These are phyloP conservation scores for Asterophora lycoperdoides DNA, from an alignment of 768 basidiomycete genomes.

Conservation along the genomic window DNA sequence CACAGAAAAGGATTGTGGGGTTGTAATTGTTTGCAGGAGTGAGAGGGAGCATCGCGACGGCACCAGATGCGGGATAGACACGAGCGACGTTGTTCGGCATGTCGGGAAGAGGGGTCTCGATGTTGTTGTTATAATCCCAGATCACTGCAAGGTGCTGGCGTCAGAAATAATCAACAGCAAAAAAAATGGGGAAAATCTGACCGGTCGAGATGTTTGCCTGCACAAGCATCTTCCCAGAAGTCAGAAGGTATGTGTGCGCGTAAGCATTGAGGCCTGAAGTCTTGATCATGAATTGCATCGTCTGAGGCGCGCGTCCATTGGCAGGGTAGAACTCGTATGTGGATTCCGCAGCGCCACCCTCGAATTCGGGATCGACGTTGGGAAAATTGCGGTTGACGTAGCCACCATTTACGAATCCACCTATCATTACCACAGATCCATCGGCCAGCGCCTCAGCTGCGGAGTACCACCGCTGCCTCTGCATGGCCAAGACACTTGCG, in stretches of 20 bases:
- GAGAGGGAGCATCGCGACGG: conserved; percentile 84
- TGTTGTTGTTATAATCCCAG: conserved; percentile 53
- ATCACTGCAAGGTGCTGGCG: conserved; percentile 25
- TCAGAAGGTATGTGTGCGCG: conserved; percentile 68
- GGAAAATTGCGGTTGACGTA: conserved; percentile 77
- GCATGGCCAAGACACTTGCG: conserved; percentile 56
- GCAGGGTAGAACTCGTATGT: conserved; percentile 84
- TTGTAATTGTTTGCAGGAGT: conserved; percentile 86
- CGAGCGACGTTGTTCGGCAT: conserved; percentile 76
- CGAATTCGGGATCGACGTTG: conserved; percentile 57
- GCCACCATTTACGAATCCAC: conserved; percentile 75
- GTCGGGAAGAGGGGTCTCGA: conserved; percentile 59
- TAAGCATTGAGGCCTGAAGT: conserved; percentile 81
- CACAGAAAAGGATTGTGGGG: conserved; percentile 86
- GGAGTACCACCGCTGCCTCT: conserved; percentile 74
- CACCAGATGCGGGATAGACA: conserved; percentile 89
- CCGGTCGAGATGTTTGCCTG: conserved; percentile 81
- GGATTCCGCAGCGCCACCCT: conserved; percentile 76
- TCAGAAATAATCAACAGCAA: not conserved
- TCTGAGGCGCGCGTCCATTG: conserved; percentile 40
- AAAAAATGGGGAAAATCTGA: conserved; percentile 30
- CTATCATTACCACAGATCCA: conserved; percentile 76
- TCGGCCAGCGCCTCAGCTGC: conserved; percentile 70
- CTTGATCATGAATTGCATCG: conserved; percentile 68
- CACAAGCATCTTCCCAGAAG: conserved; percentile 74